Conservation (phyloP, 225 moss, liverwort and hornwort genomes). For the Pseudoscleropodium purum region DNA sequence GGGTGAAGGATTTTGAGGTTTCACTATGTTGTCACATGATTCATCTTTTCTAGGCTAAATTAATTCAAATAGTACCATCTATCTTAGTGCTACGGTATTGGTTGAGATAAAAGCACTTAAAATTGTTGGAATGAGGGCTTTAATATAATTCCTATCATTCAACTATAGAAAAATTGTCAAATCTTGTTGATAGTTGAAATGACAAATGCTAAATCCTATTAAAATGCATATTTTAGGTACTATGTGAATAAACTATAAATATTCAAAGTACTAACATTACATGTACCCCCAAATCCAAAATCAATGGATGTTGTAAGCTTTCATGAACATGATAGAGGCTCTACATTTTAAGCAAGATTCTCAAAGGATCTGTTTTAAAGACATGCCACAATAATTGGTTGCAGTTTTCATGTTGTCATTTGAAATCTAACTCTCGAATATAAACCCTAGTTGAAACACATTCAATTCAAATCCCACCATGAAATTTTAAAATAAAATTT, state of each 20-base stretch:
- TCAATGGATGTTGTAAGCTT: not conserved
- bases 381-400: not conserved
- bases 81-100: rapidly evolving
- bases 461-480: not conserved
- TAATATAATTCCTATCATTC: rapidly evolving
- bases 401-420: rapidly evolving
- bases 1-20: not conserved
- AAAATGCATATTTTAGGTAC: not conserved
- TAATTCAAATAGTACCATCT: no score
- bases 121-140: not conserved
- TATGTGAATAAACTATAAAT: not conserved
- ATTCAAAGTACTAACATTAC: not conserved
- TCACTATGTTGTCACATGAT: rapidly evolving
- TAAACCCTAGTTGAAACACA: not conserved
- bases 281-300: not conserved
- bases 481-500: no score
- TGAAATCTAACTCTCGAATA: not conserved
- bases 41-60: not conserved
- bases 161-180: not conserved
- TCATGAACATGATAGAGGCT: no score
- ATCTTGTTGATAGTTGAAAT: not conserved
- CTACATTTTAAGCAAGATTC: not conserved
- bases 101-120: not conserved
- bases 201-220: not conserved
- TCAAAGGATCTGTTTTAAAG: not conserved